These are phyloP conservation scores for Skeletonema tropicum DNA, from an alignment of 108 stramenopile genomes.

Conservation along the genomic window DNA sequence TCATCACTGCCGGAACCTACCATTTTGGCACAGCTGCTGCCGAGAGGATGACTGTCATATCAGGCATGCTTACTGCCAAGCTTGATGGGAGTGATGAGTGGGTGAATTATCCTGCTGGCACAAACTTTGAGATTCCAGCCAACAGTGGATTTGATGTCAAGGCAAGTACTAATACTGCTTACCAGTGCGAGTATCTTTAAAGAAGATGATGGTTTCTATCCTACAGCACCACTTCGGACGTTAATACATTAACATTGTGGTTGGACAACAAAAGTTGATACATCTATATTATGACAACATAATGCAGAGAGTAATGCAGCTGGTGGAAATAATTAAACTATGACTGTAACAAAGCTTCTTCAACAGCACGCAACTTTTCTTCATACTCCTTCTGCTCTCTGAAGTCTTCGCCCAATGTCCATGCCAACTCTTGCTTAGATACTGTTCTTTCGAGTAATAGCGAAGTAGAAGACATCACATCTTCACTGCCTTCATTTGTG, in stretches of 20 bases:
- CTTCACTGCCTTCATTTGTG: conserved; percentile 6
- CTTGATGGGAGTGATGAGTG: conserved; percentile 49
- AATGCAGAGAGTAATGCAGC: neutral
- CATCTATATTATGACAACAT: neutral
- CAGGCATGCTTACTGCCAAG: conserved; percentile 43
- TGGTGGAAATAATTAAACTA: neutral
- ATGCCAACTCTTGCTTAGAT: conserved; percentile 51
- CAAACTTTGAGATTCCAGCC: conserved; percentile 40
- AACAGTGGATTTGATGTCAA: conserved; percentile 53
- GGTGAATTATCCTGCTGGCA: conserved; percentile 49
- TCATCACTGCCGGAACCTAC: conserved; percentile 41
- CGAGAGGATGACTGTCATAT: conserved; percentile 54
- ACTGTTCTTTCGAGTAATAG: conserved; percentile 25
- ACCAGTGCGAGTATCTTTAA: conserved; percentile 39
- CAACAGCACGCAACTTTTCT: conserved; percentile 56
- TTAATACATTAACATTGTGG: no score
- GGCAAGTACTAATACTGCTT: conserved; percentile 36
- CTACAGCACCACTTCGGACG: neutral
- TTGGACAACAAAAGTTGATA: no score
- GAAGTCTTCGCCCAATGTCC: conserved; percentile 74
- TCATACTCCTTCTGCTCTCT: conserved; percentile 55
- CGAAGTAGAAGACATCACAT: neutral
- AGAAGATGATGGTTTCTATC: neutral
- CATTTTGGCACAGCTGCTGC: conserved; percentile 49
- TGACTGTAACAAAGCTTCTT: conserved; percentile 20